These are phyloP conservation scores for Allantophomopsis cytisporea DNA, from an alignment of 2,329 filamentous ascomycete species.

Conservation along the genomic window DNA sequence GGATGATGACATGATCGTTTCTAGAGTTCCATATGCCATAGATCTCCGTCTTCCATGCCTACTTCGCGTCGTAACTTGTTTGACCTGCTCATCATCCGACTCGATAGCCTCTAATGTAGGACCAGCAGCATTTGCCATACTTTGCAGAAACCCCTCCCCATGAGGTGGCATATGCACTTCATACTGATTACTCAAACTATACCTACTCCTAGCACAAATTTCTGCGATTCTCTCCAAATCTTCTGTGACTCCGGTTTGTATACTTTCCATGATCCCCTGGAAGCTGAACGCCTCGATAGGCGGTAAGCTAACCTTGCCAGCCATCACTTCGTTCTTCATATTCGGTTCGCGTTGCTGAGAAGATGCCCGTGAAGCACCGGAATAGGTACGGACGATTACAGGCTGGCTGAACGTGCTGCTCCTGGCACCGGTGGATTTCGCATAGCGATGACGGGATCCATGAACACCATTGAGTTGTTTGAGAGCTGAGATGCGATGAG, in stretches of 20 bases:
- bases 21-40: slow-evolving; percentile 43
- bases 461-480: slow-evolving; percentile 36
- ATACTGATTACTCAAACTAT: slow-evolving; percentile 53
- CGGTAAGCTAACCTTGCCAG: slow-evolving; percentile 32
- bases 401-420: slow-evolving; percentile 46
- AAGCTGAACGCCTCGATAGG: slow-evolving; percentile 51
- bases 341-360: slow-evolving; percentile 14
- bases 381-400: slow-evolving; percentile 53
- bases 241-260: slow-evolving; percentile 33
- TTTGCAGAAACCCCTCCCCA: slow-evolving; percentile 36
- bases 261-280: slow-evolving; percentile 47
- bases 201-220: slow-evolving; percentile 50
- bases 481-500: slow-evolving; percentile 43
- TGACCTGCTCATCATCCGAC: slow-evolving; percentile 34
- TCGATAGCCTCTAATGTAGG: slow-evolving; percentile 43
- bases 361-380: slow-evolving; percentile 26
- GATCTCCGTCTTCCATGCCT: slow-evolving; percentile 15
- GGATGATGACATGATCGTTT: slow-evolving; percentile 55
- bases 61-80: slow-evolving; percentile 6
- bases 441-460: slow-evolving; percentile 30
- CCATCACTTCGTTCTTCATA: slow-evolving; percentile 10
- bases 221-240: slow-evolving; percentile 53
- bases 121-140: slow-evolving; percentile 22
- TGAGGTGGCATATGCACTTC: slow-evolving; percentile 52
- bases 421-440: slow-evolving; percentile 40